These are phyloP conservation scores for Cystobasidiaceae sp. DNA, from an alignment of 1,284 basidiomycete genomes.

Conservation along the genomic window DNA sequence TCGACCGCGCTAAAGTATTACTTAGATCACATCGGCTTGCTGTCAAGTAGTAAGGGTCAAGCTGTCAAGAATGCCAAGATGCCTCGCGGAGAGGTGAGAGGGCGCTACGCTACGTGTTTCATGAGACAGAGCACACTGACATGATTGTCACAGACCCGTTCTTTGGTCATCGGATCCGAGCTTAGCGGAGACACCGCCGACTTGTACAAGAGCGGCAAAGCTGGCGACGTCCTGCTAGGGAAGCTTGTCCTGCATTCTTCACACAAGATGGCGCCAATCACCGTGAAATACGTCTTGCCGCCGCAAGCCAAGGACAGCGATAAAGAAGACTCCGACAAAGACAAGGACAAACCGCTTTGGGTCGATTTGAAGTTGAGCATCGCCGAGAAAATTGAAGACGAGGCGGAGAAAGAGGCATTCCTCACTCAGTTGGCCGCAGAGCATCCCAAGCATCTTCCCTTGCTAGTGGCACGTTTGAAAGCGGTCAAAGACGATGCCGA, in stretches of 20 bases:
- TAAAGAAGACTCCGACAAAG: not conserved
- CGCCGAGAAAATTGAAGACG: conserved; percentile 44
- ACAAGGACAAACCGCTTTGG: conserved; percentile 32
- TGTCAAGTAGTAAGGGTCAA: conserved; percentile 38
- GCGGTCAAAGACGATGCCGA: conserved; percentile 34
- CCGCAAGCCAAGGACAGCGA: conserved; percentile 41
- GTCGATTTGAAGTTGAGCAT: conserved; percentile 44
- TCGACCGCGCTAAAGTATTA: not conserved
- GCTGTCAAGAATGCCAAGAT: conserved; percentile 44
- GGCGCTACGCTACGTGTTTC: not conserved
- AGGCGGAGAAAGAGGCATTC: conserved; percentile 42
- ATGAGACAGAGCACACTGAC: not conserved
- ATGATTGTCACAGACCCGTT: conserved; percentile 37
- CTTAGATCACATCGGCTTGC: conserved; percentile 44
- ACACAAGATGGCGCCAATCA: conserved; percentile 36
- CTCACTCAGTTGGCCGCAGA: conserved; percentile 42
- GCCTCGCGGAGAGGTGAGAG: conserved; percentile 37
- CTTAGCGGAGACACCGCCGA: conserved; percentile 42
- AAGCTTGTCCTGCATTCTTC: conserved; percentile 40
- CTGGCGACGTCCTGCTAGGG: conserved; percentile 46
- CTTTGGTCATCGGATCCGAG: conserved; percentile 43
- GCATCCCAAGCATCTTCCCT: conserved; percentile 43
- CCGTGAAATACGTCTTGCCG: conserved; percentile 44
- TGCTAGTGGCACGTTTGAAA: conserved; percentile 43
- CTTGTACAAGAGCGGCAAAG: conserved; percentile 44